Evolutionary conservation across 768 basidiomycete species (phyloP).

Genomic region (Kwoniella newhampshirensis): DNA sequence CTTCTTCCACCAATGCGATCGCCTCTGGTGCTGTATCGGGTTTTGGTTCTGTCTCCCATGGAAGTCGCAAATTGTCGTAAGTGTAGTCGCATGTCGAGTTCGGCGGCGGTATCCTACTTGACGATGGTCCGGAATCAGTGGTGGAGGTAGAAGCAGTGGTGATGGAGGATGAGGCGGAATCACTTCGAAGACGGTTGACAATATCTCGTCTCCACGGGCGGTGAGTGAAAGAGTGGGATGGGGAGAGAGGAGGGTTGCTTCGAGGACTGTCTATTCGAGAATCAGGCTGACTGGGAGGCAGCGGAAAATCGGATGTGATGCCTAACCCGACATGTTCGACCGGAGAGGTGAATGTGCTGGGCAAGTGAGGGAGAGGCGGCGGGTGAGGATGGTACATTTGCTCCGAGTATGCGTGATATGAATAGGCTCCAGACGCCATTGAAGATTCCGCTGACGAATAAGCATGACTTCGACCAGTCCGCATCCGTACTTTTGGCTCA

Average conservation of each 20-base stretch:
- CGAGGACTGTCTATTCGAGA: slow-evolving; percentile 15
- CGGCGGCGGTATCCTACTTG: slow-evolving; percentile 13
- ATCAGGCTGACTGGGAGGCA: slow-evolving; percentile 11
- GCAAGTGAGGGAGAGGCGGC: slow-evolving; percentile 39
- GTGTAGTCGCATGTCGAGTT: slow-evolving; percentile 22
- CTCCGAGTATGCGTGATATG: slow-evolving; percentile 31
- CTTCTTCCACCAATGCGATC: slow-evolving; percentile 45
- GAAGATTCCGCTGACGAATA: slow-evolving; percentile 42
- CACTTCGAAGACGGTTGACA: slow-evolving; percentile 35
- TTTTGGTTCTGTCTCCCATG: slow-evolving; percentile 20
- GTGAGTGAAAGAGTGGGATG: slow-evolving; percentile 26
- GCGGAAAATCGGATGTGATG: slow-evolving; percentile 25
- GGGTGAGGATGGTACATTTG: slow-evolving; percentile 37
- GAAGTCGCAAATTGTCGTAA: slow-evolving; percentile 16
- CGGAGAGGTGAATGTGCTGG: slow-evolving; percentile 11
- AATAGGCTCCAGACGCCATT: slow-evolving; percentile 41
- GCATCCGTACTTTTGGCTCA: slow-evolving; percentile 29
- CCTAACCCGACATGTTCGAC: slow-evolving; percentile 39
- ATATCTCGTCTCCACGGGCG: slow-evolving; percentile 41
- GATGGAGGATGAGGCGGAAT: slow-evolving; percentile 37
- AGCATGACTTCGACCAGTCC: slow-evolving; percentile 35
- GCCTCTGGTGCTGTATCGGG: slow-evolving; percentile 26
- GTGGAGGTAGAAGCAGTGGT: slow-evolving; percentile 33
- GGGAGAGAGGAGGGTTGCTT: slow-evolving; percentile 22
- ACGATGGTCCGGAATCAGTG: slow-evolving; percentile 25